Evolutionary conservation across 805 yeast species (phyloP).

Genomic region (Candida sithepensis): DNA sequence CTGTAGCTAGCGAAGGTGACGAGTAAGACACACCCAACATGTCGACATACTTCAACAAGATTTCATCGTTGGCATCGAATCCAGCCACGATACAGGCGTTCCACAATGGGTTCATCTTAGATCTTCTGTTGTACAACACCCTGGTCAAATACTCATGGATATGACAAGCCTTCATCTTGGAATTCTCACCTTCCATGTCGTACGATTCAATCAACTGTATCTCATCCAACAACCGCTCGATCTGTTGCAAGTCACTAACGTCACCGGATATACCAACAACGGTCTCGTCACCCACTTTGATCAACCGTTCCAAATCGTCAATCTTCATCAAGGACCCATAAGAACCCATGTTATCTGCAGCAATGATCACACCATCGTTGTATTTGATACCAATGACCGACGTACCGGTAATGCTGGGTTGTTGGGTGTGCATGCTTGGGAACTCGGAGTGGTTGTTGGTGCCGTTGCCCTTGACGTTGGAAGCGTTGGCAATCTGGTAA

Average conservation of each 20-base stretch:
- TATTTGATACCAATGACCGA: conserved; percentile 91
- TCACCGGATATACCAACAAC: conserved; percentile 95
- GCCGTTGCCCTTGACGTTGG: conserved; percentile 20
- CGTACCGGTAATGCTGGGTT: conserved; percentile 95
- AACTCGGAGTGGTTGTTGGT: conserved; percentile 32
- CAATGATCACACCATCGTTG: conserved; percentile 85
- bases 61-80: conserved; percentile 61
- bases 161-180: conserved; percentile 71
- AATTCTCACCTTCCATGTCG: conserved; percentile 48
- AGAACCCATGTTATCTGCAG: conserved; percentile 92
- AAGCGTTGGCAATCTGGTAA: conserved; percentile 65
- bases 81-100: conserved; percentile 93
- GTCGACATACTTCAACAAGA: conserved; percentile 83
- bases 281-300: conserved; percentile 80
- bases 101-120: conserved; percentile 96
- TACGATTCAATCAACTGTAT: conserved; percentile 76
- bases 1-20: conserved; percentile 89
- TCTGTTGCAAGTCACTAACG: conserved; percentile 85
- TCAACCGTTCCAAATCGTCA: conserved; percentile 77
- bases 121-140: conserved; percentile 81
- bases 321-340: conserved; percentile 92
- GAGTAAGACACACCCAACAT: conserved; percentile 87
- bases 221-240: conserved; percentile 71
- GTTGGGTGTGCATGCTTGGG: conserved; percentile 85
- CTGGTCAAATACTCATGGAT: conserved; percentile 84